Evolutionary conservation across 83 land plant species (phyloP).

Genomic region (Picea abies): DNA sequence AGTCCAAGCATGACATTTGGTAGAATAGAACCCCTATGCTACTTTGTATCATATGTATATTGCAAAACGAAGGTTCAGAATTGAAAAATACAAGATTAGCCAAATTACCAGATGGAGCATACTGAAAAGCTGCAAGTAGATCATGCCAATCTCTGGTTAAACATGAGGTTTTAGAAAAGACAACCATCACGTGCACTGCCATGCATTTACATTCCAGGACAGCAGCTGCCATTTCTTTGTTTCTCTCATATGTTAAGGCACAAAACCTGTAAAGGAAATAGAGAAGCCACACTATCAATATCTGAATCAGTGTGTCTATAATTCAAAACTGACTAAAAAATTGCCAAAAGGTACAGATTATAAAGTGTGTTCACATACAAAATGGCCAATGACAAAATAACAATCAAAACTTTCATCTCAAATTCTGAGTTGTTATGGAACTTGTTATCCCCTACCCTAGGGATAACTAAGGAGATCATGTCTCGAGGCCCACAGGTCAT

Average conservation of each 20-base stretch:
- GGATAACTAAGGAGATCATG: too few relatives aligned
- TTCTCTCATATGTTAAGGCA: too few relatives aligned
- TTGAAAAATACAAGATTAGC: not conserved
- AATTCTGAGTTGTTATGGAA: not conserved
- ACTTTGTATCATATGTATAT: too few relatives aligned
- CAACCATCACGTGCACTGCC: constrained; percentile 81
- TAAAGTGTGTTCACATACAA: too few relatives aligned
- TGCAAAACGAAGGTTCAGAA: not conserved
- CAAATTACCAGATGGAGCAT: constrained; percentile 42
- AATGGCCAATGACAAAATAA: not conserved
- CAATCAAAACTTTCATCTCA: not conserved
- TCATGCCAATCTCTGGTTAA: constrained; percentile 68
- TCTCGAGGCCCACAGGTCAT: too few relatives aligned
- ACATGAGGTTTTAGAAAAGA: constrained; percentile 48
- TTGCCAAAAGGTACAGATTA: too few relatives aligned
- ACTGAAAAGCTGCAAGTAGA: constrained; percentile 56
- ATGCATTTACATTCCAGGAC: constrained; percentile 90
- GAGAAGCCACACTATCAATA: not conserved
- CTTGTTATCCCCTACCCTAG: too few relatives aligned
- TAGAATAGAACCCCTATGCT: not conserved
- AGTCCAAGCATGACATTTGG: too few relatives aligned
- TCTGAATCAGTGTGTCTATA: not conserved
- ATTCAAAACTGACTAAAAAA: too few relatives aligned
- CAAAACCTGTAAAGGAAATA: constrained; percentile 52
- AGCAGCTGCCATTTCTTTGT: constrained; percentile 83